Percentiles rank a stretch among this genome's conserved stretches.
Evolutionary conservation across 2,329 filamentous ascomycete genomes (phyloP).

Genomic region (Trichoderma sp.): DNA sequence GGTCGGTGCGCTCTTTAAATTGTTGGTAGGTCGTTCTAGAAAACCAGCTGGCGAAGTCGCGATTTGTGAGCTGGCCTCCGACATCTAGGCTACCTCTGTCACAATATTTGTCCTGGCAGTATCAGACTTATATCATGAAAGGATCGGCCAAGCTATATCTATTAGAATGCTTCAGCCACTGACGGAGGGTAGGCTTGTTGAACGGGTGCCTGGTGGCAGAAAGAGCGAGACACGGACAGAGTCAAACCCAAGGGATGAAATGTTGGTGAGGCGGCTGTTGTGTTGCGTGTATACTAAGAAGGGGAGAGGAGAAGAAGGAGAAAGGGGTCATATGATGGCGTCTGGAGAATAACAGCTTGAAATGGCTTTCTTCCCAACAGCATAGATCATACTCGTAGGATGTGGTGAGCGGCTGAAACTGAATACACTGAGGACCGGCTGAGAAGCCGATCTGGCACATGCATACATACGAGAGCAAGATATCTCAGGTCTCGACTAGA

Average conservation of each 20-base stretch:
- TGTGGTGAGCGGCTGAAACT: background rate
- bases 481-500: background rate
- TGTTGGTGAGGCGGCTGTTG: background rate
- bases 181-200: background rate
- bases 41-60: conserved; percentile 10
- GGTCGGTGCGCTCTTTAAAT: conserved; percentile 18
- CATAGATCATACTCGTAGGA: background rate
- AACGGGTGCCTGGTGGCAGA: conserved; percentile 1
- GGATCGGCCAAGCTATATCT: background rate
- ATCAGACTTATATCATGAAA: background rate
- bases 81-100: conserved; percentile 12
- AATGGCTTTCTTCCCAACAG: background rate
- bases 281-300: background rate
- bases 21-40: conserved; percentile 13
- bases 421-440: background rate
- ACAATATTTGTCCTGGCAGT: background rate
- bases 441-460: conserved; percentile 14
- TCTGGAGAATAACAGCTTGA: background rate
- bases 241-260: conserved; percentile 18
- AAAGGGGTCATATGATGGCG: background rate
- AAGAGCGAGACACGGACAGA: conserved; percentile 8
- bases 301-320: background rate
- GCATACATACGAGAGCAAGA: conserved; percentile 3
- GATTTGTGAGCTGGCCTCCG: conserved; percentile 5
- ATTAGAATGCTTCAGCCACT: background rate